A percentile compares a stretch with the other conserved stretches of the same genome.
phyloP scores from a whole-genome alignment of 768 basidiomycete species.

The Cystofilobasidium bisporidii region DNA sequence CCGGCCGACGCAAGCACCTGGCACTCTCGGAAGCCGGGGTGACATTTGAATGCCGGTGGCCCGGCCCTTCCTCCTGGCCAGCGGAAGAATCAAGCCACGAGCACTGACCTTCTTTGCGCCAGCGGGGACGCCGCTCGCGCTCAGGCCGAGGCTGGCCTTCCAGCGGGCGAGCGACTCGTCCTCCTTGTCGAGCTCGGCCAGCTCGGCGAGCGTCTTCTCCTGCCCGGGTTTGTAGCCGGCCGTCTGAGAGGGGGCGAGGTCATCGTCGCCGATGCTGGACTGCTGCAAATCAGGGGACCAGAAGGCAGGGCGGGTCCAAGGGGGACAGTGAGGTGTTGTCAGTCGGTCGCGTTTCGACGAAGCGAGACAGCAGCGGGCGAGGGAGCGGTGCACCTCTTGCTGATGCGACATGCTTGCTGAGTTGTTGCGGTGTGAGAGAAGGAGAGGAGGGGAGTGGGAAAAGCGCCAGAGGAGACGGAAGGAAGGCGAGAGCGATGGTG shows the following conservation, averaged over 20 bases:
- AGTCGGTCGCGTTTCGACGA: background rate
- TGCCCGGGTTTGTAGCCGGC: constrained; percentile 41
- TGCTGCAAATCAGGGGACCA: background rate
- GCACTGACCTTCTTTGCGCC: constrained; percentile 21
- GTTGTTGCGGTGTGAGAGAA: background rate
- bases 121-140: constrained; percentile 39
- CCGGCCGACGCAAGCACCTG: too few species aligned
- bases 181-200: constrained; percentile 47
- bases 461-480: background rate
- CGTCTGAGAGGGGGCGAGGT: constrained; percentile 38
- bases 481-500: background rate
- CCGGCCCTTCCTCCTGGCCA: too few species aligned
- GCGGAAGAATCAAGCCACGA: background rate
- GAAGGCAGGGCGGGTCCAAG: background rate
- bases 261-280: constrained; percentile 36
- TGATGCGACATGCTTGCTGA: constrained; percentile 29
- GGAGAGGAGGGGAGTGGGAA: background rate
- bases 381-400: constrained; percentile 25
- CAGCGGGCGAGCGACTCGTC: constrained; percentile 91
- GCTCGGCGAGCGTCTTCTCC: constrained; percentile 61
- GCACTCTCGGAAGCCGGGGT: too few species aligned
- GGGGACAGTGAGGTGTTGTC: background rate
- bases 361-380: too few species aligned
- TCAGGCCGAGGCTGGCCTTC: constrained; percentile 87
- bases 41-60: too few species aligned